A percentile compares a stretch with the other conserved stretches of the same genome.
These are phyloP conservation scores for Calocera cornea DNA, from an alignment of 768 basidiomycete species.

Conservation along the genomic window DNA sequence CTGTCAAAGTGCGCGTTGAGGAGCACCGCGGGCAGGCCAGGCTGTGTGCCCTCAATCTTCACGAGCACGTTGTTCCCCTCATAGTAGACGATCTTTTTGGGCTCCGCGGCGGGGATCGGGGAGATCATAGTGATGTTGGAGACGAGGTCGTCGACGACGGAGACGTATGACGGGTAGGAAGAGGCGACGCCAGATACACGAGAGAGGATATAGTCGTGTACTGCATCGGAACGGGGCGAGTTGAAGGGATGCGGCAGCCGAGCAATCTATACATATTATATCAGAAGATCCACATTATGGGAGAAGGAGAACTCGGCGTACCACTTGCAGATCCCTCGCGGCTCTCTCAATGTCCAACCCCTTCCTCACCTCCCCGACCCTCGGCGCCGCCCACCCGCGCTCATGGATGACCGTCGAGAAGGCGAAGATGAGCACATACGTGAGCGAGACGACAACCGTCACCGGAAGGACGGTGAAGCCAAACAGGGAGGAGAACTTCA, in stretches of 20 bases:
- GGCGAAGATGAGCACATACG: constrained; percentile 37
- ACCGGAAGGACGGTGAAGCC: constrained; percentile 33
- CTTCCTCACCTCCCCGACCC: neutral
- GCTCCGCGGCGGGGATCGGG: constrained; percentile 33
- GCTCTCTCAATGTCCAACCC: constrained; percentile 41
- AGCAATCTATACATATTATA: constrained; percentile 37
- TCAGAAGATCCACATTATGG: neutral
- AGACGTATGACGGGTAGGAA: constrained; percentile 30
- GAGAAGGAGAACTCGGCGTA: constrained; percentile 5
- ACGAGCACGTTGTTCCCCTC: constrained; percentile 42
- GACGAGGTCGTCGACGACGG: constrained; percentile 37
- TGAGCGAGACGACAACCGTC: constrained; percentile 33
- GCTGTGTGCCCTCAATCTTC: constrained; percentile 43
- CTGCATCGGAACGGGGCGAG: constrained; percentile 59
- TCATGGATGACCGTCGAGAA: constrained; percentile 9
- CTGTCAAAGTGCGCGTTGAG: constrained; percentile 58
- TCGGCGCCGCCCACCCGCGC: neutral
- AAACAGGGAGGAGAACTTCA: constrained; percentile 17
- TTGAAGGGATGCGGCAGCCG: constrained; percentile 62
- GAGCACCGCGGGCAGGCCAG: constrained; percentile 38
- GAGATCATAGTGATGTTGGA: constrained; percentile 40
- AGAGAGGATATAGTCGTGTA: constrained; percentile 44
- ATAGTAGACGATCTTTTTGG: constrained; percentile 22
- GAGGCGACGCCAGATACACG: constrained; percentile 38
- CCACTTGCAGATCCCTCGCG: constrained; percentile 43